A percentile compares a stretch with the other conserved stretches of the same genome.
phyloP scores from a whole-genome alignment of 2,329 filamentous ascomycete genomes.

The Rutstroemia sydowiana region DNA sequence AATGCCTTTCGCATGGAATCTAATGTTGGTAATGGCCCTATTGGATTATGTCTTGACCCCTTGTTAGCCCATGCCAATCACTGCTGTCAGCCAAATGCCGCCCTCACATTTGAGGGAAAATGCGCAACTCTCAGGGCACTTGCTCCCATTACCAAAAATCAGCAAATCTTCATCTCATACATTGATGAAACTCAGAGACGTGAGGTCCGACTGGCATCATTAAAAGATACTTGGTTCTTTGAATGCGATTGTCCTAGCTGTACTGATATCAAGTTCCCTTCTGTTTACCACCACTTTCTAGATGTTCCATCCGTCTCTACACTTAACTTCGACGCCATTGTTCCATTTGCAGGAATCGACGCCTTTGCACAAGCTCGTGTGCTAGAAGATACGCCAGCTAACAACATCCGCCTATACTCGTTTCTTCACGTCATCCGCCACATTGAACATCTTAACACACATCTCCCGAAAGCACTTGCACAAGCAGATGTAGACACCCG shows the following conservation, averaged over 20 bases:
- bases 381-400: not conserved
- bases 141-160: conserved; percentile 40
- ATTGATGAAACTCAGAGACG: conserved; percentile 38
- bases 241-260: conserved; percentile 3
- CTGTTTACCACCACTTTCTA: not conserved
- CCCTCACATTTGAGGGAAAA: conserved; percentile 47
- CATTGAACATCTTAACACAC: not conserved
- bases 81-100: conserved; percentile 53
- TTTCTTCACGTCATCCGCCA: conserved; percentile 4
- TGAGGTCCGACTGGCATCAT: conserved; percentile 5
- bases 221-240: conserved; percentile 7
- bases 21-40: conserved; percentile 44
- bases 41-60: conserved; percentile 50
- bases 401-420: conserved; percentile 2
- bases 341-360: not conserved
- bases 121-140: conserved; percentile 45
- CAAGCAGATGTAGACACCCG: conserved; percentile 1
- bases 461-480: not conserved
- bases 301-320: not conserved
- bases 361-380: not conserved
- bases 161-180: conserved; percentile 56
- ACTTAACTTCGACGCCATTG: not conserved
- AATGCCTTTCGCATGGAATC: conserved; percentile 52
- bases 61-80: conserved; percentile 49
- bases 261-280: not conserved